Base-by-base conservation (phyloP, 176 grass and related monocot genomes). In the Triticum dicoccoides region DNA sequence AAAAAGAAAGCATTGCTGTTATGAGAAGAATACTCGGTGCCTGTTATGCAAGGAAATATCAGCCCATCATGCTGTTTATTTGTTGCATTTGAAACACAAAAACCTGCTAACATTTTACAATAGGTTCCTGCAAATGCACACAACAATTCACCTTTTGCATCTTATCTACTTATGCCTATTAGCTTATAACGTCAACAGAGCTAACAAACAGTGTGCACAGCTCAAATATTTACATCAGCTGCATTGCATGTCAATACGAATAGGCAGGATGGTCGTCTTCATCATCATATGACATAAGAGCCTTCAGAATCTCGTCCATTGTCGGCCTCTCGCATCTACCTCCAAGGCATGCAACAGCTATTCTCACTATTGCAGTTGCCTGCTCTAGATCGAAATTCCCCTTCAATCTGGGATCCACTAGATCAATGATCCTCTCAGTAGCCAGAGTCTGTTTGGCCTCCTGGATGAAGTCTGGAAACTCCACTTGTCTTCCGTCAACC, bases 301-400 rank as follows among this genome's bases (percentile, higher is more conserved):
- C 39, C 77, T 88, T 90, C 56, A 94, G 79, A 84, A 92, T 85
- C 65, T 88, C 77, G 79, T 92, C 89, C 87, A 94, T 97, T 20
- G 88, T 91, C 15, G 89, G 94, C 52, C 94, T 92, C 42, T 68
- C 86, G 42, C 84, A 82, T 88, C 87, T 92, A 33, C 93, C 89
- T 89, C 88, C 89, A 47, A 94, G 80, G 81, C 94, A 93, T 2
- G 82, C 82, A 62, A 79, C 29, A 27, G 94, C 85, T 85, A 92
- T 77, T 79, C 39, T 80, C 47, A 94, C 49, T 83, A 92, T 90
- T 64, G 85, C 61, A 54, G 47, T 56, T 35, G 80, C 79, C 83
- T 97, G 92, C 63, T 89, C 80, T n/a, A n/a, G 51, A 65, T 85
- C 58, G 61, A 92, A 92, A 32, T 89, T 83, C 7, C 90, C 84